Conservation (phyloP, 257 asterid genomes). For the Ajuga chamaepitys region DNA sequence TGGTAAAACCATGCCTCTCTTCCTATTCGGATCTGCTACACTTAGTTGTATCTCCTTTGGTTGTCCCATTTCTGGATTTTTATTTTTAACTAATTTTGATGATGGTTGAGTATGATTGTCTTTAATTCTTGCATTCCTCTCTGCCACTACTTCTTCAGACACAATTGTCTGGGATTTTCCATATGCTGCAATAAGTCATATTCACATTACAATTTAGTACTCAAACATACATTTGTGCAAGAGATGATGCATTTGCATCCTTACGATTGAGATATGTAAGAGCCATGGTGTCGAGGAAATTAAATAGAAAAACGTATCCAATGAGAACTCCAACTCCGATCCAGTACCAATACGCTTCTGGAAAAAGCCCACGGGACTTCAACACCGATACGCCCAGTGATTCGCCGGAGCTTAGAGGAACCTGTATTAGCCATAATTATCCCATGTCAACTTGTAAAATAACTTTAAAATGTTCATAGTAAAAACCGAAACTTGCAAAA, state of each 20-base stretch:
- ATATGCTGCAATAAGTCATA: conserved; percentile 43
- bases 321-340: conserved; percentile 56
- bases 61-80: too few relatives aligned
- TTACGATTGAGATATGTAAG: conserved; percentile 69
- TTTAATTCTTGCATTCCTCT: conserved; percentile 30
- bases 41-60: too few relatives aligned
- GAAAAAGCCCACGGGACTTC: conserved; percentile 54
- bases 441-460: conserved; percentile 7
- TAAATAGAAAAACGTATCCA: conserved; percentile 57
- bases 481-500: too few relatives aligned
- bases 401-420: conserved; percentile 38
- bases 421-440: conserved; percentile 21
- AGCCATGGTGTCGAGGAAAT: conserved; percentile 39
- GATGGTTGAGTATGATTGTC: conserved; percentile 31
- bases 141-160: conserved; percentile 43
- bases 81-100: conserved; percentile 38
- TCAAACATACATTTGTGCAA: not conserved
- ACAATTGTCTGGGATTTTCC: conserved; percentile 60
- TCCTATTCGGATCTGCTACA: conserved; percentile 32
- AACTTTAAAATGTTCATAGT: not conserved
- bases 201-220: too few relatives aligned
- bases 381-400: conserved; percentile 45
- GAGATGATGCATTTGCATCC: conserved; percentile 4
- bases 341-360: conserved; percentile 74
- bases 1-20: conserved; percentile 81